Conservation (phyloP, 805 yeast species). For the Komagataella phaffii region DNA sequence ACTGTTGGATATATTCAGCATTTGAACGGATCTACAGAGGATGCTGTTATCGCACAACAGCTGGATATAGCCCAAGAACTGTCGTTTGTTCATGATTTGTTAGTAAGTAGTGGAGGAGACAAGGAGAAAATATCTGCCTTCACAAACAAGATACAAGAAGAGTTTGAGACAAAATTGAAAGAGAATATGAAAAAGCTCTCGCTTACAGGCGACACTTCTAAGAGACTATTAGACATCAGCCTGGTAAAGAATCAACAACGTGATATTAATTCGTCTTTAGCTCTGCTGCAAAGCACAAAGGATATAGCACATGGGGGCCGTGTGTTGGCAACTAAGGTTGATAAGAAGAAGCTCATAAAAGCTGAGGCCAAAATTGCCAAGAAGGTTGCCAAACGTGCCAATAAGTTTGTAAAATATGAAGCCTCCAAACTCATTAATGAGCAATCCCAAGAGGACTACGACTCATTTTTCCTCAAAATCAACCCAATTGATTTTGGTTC, state of each 20-base stretch:
- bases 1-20: constrained; percentile 86
- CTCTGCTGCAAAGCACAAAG: constrained; percentile 60
- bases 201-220: constrained; percentile 77
- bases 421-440: constrained; percentile 81
- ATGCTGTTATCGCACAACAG: constrained; percentile 67
- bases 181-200: constrained; percentile 65
- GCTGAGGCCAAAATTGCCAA: constrained; percentile 97
- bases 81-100: constrained; percentile 45
- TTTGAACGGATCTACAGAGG: constrained; percentile 64
- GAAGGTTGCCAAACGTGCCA: constrained; percentile 80
- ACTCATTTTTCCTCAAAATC: constrained; percentile 86
- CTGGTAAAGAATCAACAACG: constrained; percentile 57
- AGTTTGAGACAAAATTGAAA: constrained; percentile 36
- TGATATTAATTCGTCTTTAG: constrained; percentile 64
- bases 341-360: constrained; percentile 90
- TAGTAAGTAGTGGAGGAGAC: constrained; percentile 78
- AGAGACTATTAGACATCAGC: constrained; percentile 71
- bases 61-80: constrained; percentile 59
- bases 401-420: constrained; percentile 77
- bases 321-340: constrained; percentile 87
- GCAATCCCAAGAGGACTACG: constrained; percentile 63
- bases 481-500: constrained; percentile 88
- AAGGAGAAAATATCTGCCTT: constrained; percentile 37
- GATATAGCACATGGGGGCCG: constrained; percentile 90
- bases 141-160: constrained; percentile 29